Evolutionary conservation across 257 asterid genomes (phyloP).

Genomic region (Solanum piurae): DNA sequence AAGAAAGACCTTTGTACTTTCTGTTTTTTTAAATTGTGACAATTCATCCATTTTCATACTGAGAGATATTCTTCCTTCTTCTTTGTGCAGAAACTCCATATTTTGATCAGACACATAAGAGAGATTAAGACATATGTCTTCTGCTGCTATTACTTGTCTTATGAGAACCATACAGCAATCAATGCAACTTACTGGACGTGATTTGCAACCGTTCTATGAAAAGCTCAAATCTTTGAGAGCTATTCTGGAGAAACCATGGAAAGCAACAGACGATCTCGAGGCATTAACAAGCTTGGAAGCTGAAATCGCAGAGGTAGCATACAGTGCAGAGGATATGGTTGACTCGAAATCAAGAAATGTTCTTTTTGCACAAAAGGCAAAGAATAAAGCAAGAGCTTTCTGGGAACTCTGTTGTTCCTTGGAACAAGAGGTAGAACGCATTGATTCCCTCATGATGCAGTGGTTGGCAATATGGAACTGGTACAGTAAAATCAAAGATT

Average conservation of each 20-base stretch:
- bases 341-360: neutral
- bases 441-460: neutral
- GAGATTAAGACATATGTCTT: neutral
- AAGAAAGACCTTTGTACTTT: neutral
- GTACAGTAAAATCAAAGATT: neutral
- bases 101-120: too few species aligned
- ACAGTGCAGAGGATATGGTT: neutral
- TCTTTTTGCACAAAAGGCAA: neutral
- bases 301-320: neutral
- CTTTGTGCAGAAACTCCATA: neutral
- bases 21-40: neutral
- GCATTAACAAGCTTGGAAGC: neutral
- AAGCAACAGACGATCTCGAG: neutral
- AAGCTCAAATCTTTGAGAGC: neutral
- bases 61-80: neutral
- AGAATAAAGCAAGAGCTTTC: too few species aligned
- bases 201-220: neutral
- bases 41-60: neutral
- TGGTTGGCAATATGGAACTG: too few species aligned
- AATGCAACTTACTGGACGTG: neutral
- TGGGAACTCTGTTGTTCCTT: neutral
- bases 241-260: neutral
- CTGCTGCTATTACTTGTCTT: neutral
- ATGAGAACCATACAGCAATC: neutral
- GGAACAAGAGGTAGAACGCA: neutral